phyloP scores from a whole-genome alignment of 345 rosid genomes.

The Pelargonium nanum region DNA sequence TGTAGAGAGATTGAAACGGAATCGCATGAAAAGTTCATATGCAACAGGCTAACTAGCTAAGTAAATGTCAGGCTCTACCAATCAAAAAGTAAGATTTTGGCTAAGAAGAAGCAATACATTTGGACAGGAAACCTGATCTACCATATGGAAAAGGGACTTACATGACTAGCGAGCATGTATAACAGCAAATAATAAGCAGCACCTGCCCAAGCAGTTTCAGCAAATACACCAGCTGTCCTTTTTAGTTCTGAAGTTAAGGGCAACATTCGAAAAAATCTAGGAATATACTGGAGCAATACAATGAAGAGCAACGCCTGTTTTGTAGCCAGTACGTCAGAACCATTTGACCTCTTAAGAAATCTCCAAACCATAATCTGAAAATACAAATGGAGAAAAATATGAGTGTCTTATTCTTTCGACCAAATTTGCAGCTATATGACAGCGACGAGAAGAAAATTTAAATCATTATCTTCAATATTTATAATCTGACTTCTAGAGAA shows the following conservation, averaged over 20 bases:
- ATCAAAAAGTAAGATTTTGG: too few relatives aligned
- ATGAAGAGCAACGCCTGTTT: slow-evolving; percentile 63
- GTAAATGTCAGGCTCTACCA: not conserved
- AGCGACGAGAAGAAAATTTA: not conserved
- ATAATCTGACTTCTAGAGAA: not conserved
- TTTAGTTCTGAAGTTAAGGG: slow-evolving; percentile 83
- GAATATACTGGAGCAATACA: slow-evolving; percentile 61
- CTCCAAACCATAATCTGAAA: slow-evolving; percentile 83
- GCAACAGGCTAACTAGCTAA: not conserved
- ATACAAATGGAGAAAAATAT: slow-evolving; percentile 5
- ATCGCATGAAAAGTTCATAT: not conserved
- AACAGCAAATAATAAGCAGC: slow-evolving; percentile 86
- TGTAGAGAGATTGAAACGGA: not conserved
- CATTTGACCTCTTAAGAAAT: slow-evolving; percentile 56
- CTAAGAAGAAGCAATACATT: too few relatives aligned
- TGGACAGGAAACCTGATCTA: not conserved
- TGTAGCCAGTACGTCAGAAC: slow-evolving; percentile 63
- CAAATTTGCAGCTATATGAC: not conserved
- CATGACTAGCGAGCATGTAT: slow-evolving; percentile 99
- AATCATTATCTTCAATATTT: too few relatives aligned
- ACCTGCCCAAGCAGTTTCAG: slow-evolving; percentile 98
- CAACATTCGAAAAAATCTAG: slow-evolving; percentile 54
- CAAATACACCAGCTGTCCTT: slow-evolving; percentile 91
- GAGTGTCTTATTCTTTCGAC: slow-evolving; percentile 1
- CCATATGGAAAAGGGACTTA: slow-evolving; percentile 29